Conservation (phyloP, 2,329 filamentous ascomycete genomes). For the Colletotrichum sojae region DNA sequence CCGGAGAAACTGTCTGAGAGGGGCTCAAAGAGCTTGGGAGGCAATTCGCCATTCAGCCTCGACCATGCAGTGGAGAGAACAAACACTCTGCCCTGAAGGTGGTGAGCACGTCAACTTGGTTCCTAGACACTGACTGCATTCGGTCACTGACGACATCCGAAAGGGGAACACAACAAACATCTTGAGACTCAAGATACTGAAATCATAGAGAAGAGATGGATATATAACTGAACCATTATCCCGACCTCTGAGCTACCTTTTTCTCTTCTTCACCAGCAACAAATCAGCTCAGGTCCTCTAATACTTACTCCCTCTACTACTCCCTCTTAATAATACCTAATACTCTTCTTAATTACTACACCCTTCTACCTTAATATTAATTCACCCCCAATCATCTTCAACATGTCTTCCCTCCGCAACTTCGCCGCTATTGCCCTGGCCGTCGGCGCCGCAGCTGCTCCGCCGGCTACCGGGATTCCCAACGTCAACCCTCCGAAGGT, state of each 20-base stretch:
- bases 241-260: background rate
- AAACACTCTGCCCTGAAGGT: background rate
- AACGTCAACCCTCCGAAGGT: background rate
- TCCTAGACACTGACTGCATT: conserved; percentile 16
- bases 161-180: conserved; percentile 1
- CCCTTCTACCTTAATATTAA: background rate
- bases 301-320: background rate
- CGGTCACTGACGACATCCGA: background rate
- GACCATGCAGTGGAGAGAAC: background rate
- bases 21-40: conserved; percentile 1
- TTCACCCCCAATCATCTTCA: background rate
- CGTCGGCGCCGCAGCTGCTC: conserved; percentile 19
- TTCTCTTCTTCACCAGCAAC: conserved; percentile 10
- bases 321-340: conserved; percentile 5
- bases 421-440: conserved; percentile 11
- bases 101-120: conserved; percentile 5
- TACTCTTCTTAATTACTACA: background rate
- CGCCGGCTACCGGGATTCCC: background rate
- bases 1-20: background rate
- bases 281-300: conserved; percentile 24
- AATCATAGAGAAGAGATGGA: background rate
- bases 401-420: conserved; percentile 27
- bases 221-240: conserved; percentile 4
- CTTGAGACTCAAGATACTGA: background rate
- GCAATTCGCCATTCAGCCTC: conserved; percentile 4